Percentiles rank a stretch among this genome's conserved stretches.
These are phyloP conservation scores for Komagataella pseudopastoris DNA, from an alignment of 805 yeast genomes.

Conservation along the genomic window DNA sequence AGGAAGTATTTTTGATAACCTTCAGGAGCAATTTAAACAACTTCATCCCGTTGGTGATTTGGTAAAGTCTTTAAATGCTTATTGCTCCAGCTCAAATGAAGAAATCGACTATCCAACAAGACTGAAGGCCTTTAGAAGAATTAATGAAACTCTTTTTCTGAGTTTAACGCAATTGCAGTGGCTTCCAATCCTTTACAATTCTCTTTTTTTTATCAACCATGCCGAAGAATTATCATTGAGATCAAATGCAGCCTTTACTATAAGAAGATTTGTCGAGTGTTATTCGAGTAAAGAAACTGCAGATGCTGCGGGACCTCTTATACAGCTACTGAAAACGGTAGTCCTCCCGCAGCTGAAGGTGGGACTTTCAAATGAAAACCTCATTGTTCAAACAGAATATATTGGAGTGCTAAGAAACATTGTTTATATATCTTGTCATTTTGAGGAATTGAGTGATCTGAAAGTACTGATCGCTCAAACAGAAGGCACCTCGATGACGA, in stretches of 20 bases:
- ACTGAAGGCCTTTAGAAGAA: constrained; percentile 46
- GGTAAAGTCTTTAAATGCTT: constrained; percentile 60
- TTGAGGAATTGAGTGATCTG: constrained; percentile 7
- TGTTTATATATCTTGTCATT: constrained; percentile 27
- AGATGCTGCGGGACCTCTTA: constrained; percentile 16
- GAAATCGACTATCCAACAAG: constrained; percentile 74
- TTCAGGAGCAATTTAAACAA: constrained; percentile 25
- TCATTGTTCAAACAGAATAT: constrained; percentile 59
- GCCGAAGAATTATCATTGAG: constrained; percentile 71
- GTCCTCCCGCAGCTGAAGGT: constrained; percentile 51
- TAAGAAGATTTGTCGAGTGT: constrained; percentile 55
- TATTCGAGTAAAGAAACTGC: constrained; percentile 17
- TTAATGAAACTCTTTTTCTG: constrained; percentile 42
- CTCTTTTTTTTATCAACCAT: constrained; percentile 62
- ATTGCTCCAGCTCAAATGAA: constrained; percentile 42
- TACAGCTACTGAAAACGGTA: constrained; percentile 31
- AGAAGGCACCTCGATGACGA: constrained; percentile 33
- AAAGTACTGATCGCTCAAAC: neutral
- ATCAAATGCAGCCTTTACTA: constrained; percentile 54
- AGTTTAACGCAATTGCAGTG: constrained; percentile 45
- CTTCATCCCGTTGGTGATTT: constrained; percentile 33
- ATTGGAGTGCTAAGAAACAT: constrained; percentile 51
- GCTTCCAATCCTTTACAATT: constrained; percentile 62
- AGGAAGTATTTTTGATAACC: constrained; percentile 40
- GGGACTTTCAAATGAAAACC: constrained; percentile 50